Evolutionary conservation across 495 filamentous ascomycete genomes (phyloP), one percentile per base, ranked within the genome.

Genomic region (Tuber borchii): DNA sequence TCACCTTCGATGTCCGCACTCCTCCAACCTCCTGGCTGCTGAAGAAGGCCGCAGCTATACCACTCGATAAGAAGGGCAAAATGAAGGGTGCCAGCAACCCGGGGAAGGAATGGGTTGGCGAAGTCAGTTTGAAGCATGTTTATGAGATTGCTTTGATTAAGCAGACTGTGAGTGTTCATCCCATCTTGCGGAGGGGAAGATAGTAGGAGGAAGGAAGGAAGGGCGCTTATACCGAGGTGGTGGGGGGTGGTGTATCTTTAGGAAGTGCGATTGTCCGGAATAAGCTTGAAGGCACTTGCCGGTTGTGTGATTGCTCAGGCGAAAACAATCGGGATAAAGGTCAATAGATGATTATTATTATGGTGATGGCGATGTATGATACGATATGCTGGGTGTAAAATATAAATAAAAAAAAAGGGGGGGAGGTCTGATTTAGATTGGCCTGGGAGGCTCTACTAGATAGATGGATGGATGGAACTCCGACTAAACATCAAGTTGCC

Each of bases 61-160:
- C 87, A 0, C 82, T 88, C n/a, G 88, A 87, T 73, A 90, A 91
- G 79, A 95, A 95, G 84, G 89, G 90, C 75, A 92, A 91, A 77
- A 84, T 93, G 73, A 91, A 90, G 79, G 95, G 93, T 16, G 91
- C 93, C 2, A 90, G 88, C 85, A 89, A 89, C 43, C 91, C 92
- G 19, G 92, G 91, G n/a, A 89, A 91, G 75, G 93, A 95, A 81
- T 89, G 85, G 48, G 89, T 94, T 61, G 95, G 96, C 74, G 89
- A 88, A 20, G 87, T 98, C 61, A 94, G 91, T 76, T 86, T 99
- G 81, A 99, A 99, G 87, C 95, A 99, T 85, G 86, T 99, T 70
- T 97, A 95, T 83, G 95, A 98, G 87, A 99, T 99, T 84, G 95
- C 95, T 81, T 92, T 92, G 87, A 97, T 98, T 85, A 99, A 99